Percentiles rank a stretch among this genome's conserved stretches.
Evolutionary conservation across 2,329 filamentous ascomycete species (phyloP).

Genomic region (Fusarium sterilihyphosum): DNA sequence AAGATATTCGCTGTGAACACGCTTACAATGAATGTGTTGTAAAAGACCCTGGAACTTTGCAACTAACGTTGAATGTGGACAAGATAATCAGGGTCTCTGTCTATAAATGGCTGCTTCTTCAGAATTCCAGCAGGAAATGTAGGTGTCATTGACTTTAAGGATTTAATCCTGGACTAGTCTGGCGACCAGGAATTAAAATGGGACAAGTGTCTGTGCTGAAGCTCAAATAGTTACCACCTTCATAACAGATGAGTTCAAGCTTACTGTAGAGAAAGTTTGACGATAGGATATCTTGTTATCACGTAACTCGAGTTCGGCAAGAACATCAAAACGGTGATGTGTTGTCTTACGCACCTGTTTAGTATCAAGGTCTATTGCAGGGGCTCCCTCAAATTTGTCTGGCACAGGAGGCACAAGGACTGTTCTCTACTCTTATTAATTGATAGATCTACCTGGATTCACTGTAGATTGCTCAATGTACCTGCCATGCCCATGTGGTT

Average conservation of each 20-base stretch:
- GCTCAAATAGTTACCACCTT: background rate
- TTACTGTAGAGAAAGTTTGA: background rate
- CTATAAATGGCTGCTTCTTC: background rate
- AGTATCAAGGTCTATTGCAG: background rate
- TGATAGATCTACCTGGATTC: background rate
- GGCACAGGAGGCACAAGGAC: background rate
- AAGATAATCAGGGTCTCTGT: background rate
- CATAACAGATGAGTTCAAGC: background rate
- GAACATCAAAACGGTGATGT: background rate
- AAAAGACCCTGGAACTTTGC: background rate
- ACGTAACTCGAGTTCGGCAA: background rate
- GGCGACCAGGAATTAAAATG: background rate
- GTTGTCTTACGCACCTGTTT: too few relatives aligned
- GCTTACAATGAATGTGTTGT: background rate
- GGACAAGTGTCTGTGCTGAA: background rate
- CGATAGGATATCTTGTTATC: background rate
- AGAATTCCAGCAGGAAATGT: background rate
- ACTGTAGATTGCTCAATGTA: slow-evolving; percentile 2
- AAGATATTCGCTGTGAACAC: background rate
- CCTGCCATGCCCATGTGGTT: background rate
- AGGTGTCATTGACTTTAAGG: slow-evolving; percentile 20
- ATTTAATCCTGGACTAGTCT: background rate
- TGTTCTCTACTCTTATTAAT: background rate
- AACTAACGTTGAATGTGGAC: too few relatives aligned
- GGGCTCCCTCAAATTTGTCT: background rate